Evolutionary conservation across 768 basidiomycete species (phyloP), one percentile per base, ranked within the genome.

Genomic region (Saitozyma podzolica): DNA sequence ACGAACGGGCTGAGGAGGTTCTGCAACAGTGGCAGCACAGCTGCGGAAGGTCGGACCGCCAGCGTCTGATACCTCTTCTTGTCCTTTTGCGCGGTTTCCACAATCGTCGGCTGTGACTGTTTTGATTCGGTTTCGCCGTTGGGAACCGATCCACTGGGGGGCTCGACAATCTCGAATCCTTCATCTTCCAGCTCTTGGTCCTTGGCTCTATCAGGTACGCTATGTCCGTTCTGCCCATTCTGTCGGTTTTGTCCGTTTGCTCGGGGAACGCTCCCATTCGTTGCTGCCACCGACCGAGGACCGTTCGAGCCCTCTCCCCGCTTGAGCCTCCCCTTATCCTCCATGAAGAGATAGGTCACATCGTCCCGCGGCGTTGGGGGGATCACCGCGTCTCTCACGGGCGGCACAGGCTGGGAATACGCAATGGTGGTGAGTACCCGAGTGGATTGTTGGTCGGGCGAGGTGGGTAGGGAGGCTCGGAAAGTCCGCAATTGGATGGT

Each of bases 1-100:
- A 74, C 75, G 55, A 76, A 71, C 13, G 70, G 66, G 51, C 63
- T 74, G 41, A 72, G 55, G 16, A 76, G 59, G 40, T 66, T 66
- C n/a, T 72, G 66, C 8, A 76, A 49, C 16, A 76, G 48, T 8
- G 72, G 70, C 11, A 68, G 16, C 9, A 72, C 64, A 8, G 61
- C 55, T 0, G 54, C 58, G 9, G 70, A 59, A 0, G 75, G 75
- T 55, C 58, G 62, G 8, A 74, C 67, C 20, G 68, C 64, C 8
- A 72, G 16, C 20, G 63, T 66, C 58, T 53, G 40, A 60, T 64
- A 74, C 50, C 63, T 39, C 14, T 56, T 39, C 37, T 10, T 19
- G 13, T 56, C 41, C 19, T 9, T 39, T 1, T n/a, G 40, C 39
- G 16, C 19, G 51, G 16, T 10, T 6, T 17, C 45, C 2, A 47